Conservation (phyloP, 139 green algal species). For the Coelastrella sp. region DNA sequence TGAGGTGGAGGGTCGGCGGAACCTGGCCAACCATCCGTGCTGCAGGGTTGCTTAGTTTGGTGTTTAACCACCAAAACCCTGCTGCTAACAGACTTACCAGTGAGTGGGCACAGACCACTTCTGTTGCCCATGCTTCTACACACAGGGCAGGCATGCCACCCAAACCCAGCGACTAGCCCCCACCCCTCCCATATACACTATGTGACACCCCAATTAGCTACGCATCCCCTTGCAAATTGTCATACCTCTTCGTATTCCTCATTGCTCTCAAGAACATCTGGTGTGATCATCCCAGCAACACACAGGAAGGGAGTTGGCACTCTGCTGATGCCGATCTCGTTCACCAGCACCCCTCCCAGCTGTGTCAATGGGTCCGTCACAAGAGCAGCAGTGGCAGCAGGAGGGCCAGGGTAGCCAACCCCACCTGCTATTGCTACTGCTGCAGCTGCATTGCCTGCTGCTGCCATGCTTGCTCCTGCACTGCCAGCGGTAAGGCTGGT, state of each 20-base stretch:
- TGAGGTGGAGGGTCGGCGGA: too few species aligned
- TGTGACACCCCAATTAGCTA: too few species aligned
- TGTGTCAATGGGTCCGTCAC: background rate
- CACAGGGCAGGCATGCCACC: too few species aligned
- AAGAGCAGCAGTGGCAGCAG: background rate
- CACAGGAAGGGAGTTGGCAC: conserved; percentile 13
- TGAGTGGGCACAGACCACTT: too few species aligned
- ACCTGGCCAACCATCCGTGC: too few species aligned
- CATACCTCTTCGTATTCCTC: conserved; percentile 60
- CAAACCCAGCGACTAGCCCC: too few species aligned
- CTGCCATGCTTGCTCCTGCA: conserved; percentile 21
- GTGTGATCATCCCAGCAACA: conserved; percentile 56
- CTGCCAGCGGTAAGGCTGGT: background rate
- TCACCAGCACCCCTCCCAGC: background rate
- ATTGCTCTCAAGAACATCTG: conserved; percentile 46
- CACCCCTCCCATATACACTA: too few species aligned
- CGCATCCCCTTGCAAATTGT: background rate
- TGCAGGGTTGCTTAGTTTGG: too few species aligned
- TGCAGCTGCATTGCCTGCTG: conserved; percentile 7
- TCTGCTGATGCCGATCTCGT: background rate
- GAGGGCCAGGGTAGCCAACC: background rate
- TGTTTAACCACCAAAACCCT: too few species aligned
- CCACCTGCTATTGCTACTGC: background rate
- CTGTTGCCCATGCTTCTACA: too few species aligned
- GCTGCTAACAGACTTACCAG: too few species aligned